Percentiles rank a stretch among this genome's conserved stretches.
phyloP scores from a whole-genome alignment of 2,329 filamentous ascomycete genomes.

The Clonostachys rosea region DNA sequence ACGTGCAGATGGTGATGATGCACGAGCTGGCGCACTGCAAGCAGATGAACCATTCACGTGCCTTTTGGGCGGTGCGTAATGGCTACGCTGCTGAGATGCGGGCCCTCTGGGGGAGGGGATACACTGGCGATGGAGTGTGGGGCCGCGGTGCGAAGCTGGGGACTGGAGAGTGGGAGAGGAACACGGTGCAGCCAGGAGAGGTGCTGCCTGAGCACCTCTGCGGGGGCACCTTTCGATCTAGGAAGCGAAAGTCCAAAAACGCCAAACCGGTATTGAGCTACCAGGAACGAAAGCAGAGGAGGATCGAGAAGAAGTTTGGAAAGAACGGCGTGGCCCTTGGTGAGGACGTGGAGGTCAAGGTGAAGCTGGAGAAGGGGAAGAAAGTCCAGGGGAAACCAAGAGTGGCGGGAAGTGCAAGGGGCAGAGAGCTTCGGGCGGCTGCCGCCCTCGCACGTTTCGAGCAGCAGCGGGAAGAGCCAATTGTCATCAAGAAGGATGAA shows the following conservation, averaged over 20 bases:
- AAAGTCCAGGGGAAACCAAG: conserved; percentile 61
- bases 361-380: conserved; percentile 63
- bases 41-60: conserved; percentile 83
- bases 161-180: conserved; percentile 54
- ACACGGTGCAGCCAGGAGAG: conserved; percentile 48
- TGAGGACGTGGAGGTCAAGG: conserved; percentile 61
- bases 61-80: conserved; percentile 79
- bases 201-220: conserved; percentile 68
- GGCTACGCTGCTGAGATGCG: conserved; percentile 68
- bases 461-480: conserved; percentile 42
- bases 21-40: conserved; percentile 86
- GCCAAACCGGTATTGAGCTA: conserved; percentile 52
- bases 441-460: conserved; percentile 74
- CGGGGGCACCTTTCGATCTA: conserved; percentile 70
- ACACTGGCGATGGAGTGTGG: conserved; percentile 82
- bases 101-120: conserved; percentile 62
- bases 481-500: conserved; percentile 27
- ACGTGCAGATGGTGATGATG: conserved; percentile 95
- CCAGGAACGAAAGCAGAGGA: conserved; percentile 67
- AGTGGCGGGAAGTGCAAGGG: conserved; percentile 70
- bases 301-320: conserved; percentile 75
- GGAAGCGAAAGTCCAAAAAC: conserved; percentile 50
- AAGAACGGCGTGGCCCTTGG: conserved; percentile 64
- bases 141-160: conserved; percentile 62
- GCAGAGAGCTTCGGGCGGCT: conserved; percentile 70